A percentile compares a stretch with the other conserved stretches of the same genome.
phyloP scores from a whole-genome alignment of 345 rosid species.

The Excoecaria agallocha region DNA sequence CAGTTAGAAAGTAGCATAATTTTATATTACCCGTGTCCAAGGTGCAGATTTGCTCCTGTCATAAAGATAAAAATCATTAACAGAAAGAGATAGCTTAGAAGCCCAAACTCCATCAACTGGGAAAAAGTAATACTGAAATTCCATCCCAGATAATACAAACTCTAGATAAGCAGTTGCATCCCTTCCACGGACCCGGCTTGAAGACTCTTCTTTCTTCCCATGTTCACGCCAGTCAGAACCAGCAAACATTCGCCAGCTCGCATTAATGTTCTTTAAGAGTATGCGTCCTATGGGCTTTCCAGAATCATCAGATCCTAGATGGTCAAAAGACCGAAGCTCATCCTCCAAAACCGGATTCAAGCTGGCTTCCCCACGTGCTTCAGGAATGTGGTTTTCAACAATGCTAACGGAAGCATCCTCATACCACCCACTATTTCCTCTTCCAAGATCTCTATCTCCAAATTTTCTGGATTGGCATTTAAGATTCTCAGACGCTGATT shows the following conservation, averaged over 20 bases:
- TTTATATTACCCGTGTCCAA: slow-evolving; percentile 64
- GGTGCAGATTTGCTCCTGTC: slow-evolving; percentile 77
- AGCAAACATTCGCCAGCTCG: slow-evolving; percentile 77
- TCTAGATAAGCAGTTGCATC: slow-evolving; percentile 62
- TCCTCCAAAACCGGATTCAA: slow-evolving; percentile 44
- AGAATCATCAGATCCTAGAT: slow-evolving; percentile 34
- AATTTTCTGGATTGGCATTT: slow-evolving; percentile 31
- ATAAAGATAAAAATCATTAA: slow-evolving; percentile 68
- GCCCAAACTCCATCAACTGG: slow-evolving; percentile 58
- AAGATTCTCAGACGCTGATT: slow-evolving; percentile 29
- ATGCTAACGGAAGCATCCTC: slow-evolving; percentile 49
- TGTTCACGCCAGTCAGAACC: slow-evolving; percentile 75
- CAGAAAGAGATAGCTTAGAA: slow-evolving; percentile 63
- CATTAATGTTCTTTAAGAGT: slow-evolving; percentile 51
- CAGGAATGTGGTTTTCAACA: slow-evolving; percentile 76
- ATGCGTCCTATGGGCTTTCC: slow-evolving; percentile 54
- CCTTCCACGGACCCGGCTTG: slow-evolving; percentile 40
- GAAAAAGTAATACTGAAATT: slow-evolving; percentile 56
- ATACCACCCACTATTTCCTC: slow-evolving; percentile 76
- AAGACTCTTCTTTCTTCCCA: slow-evolving; percentile 28
- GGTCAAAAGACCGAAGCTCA: slow-evolving; percentile 31
- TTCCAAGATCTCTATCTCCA: slow-evolving; percentile 45
- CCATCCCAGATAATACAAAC: slow-evolving; percentile 60
- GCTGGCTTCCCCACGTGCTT: slow-evolving; percentile 46
- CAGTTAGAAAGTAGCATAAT: not conserved